These are phyloP conservation scores for Amauroascus niger DNA, from an alignment of 2,329 filamentous ascomycete species.

Conservation along the genomic window DNA sequence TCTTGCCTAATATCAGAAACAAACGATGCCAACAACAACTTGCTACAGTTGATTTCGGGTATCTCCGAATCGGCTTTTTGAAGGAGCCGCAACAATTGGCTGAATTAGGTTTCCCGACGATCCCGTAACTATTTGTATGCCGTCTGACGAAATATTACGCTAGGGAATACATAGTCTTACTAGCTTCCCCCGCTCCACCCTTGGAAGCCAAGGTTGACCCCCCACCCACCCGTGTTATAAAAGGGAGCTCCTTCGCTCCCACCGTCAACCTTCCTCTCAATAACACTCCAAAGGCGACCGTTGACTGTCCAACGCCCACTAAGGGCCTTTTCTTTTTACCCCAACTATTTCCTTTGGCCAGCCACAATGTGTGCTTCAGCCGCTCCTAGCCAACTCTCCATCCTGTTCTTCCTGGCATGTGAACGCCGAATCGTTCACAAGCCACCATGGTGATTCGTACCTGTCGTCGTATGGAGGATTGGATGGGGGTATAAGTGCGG, in stretches of 20 bases:
- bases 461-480: not conserved
- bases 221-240: not conserved
- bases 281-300: slow-evolving; percentile 2
- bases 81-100: no score
- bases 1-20: not conserved
- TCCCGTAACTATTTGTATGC: not conserved
- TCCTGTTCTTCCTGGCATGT: not conserved
- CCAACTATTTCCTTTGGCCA: slow-evolving; percentile 12
- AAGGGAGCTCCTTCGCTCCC: not conserved
- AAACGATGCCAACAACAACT: no score
- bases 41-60: not conserved
- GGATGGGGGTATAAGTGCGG: not conserved
- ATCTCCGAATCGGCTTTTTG: no score
- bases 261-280: not conserved
- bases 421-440: slow-evolving; percentile 1
- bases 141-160: not conserved
- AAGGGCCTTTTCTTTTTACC: slow-evolving; percentile 1
- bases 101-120: not conserved
- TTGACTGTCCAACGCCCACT: slow-evolving; percentile 3
- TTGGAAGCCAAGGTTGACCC: not conserved
- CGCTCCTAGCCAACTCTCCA: not conserved
- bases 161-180: not conserved
- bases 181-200: not conserved
- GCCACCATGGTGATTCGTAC: slow-evolving; percentile 10
- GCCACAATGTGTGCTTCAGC: slow-evolving; percentile 6